phyloP scores from a whole-genome alignment of 352 stramenopile species.

The Phytophthora sojae region DNA sequence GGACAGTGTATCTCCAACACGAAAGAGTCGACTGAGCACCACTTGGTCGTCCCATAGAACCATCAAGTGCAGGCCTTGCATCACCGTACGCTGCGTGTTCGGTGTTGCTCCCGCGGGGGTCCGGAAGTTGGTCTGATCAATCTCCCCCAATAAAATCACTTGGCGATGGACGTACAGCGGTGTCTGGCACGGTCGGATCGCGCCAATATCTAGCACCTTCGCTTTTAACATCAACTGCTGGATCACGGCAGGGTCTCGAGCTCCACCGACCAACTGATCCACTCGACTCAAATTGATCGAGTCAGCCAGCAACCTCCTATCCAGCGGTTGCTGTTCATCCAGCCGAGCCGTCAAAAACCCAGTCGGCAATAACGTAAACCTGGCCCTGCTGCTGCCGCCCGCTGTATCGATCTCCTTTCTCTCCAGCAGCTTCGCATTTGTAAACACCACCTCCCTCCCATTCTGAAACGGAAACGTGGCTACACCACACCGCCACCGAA shows the following conservation, averaged over 20 bases:
- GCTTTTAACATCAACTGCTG: constrained; percentile 50
- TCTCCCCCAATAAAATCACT: constrained; percentile 66
- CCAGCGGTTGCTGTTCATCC: constrained; percentile 25
- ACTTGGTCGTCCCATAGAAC: constrained; percentile 81
- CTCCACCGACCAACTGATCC: constrained; percentile 32
- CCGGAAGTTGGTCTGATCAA: constrained; percentile 6
- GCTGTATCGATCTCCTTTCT: constrained; percentile 39
- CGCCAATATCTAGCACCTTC: constrained; percentile 72
- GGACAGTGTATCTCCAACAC: constrained; percentile 62
- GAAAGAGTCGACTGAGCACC: constrained; percentile 65
- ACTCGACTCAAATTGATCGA: constrained; percentile 35
- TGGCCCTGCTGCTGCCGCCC: background rate
- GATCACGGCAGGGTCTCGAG: constrained; percentile 34
- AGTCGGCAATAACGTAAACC: constrained; percentile 52
- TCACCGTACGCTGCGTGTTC: constrained; percentile 22
- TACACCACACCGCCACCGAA: constrained; percentile 19
- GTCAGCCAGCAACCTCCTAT: constrained; percentile 37
- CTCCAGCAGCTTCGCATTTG: constrained; percentile 68
- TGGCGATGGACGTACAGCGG: constrained; percentile 65
- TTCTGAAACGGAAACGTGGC: constrained; percentile 54
- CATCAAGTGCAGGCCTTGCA: constrained; percentile 54
- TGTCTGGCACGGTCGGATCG: constrained; percentile 65
- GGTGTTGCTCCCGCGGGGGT: constrained; percentile 3
- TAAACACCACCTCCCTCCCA: constrained; percentile 51
- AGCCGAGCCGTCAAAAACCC: constrained; percentile 46